Base-by-base conservation (phyloP, 108 stramenopile species). In the Chaetoceros tenuissimus region DNA sequence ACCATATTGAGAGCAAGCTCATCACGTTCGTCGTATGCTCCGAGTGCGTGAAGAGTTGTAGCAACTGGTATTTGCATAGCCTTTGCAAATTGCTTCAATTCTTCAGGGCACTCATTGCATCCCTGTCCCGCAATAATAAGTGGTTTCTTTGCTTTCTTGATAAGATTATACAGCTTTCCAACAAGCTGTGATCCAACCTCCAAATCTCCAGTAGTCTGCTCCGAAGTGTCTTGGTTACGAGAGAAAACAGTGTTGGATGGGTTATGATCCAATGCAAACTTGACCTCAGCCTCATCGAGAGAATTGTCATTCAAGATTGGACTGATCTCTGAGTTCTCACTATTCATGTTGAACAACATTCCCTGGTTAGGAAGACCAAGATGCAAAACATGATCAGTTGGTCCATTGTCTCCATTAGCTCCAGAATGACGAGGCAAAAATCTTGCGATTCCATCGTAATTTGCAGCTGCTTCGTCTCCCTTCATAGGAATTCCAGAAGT, bases 71-170 rank as follows among this genome's bases (percentile, higher is more conserved):
- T 94, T 56, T 87, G 84, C 19, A 88, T 77, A 49, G 71, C 68
- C 64, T 94, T 89, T 0, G 92, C 92, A 57, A 94, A 79, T 46
- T 73, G 64, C 81, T 68, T 80, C 58, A 94, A 62, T 50, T 90
- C 92, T 46, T 74, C 73, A 3, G 81, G 53, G 16, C 81, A 67
- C 66, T 94, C 87, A 50, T 90, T 94, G 54, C 81, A 75, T 3
- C 92, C 92, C 68, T 91, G 89, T 45, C 92, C 92, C 40, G 92
- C 92, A 66, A 90, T 80, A 51, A 94, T 90, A 64, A 94, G 69
- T 46, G 92, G 92, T 48, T 87, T 80, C 68, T 88, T 84, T 25
- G 92, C 92, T 52, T 72, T 66, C 56, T 66, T 71, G 63, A 92
- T 86, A 19, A 80, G 60, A 17, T 74, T 75, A 22, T 86, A 54